Evolutionary conservation across 177 flowering plant species (phyloP), one percentile per base, ranked within the genome.

Genomic region (Tripterygium wilfordii): DNA sequence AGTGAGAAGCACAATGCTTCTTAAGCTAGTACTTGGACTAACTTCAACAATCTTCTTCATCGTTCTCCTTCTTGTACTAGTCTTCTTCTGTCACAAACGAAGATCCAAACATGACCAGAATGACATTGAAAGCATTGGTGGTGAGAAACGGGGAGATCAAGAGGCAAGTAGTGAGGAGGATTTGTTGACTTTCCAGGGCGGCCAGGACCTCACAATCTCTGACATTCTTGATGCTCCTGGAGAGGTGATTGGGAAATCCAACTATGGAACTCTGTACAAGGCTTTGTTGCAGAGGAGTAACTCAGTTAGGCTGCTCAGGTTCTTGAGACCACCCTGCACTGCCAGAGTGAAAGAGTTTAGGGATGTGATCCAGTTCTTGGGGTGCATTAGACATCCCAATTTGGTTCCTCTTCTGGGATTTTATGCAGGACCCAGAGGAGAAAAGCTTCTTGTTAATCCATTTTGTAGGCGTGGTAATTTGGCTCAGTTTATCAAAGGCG

Each of bases 211-310:
- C 0, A 76, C 76, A 5, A 64, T 83, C 1, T 44, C 48, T 29
- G 98, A 88, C 49, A 85, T 91, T 15, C 60, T 91, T 26, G 98
- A 91, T 40, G 95, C 98, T 22, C 95, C 96, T 0, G 98, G 98
- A 10, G 95, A 91, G 56, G 98, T 91, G 22, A 79, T 88, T 0
- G 95, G 98, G 38, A 91, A 85, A 57, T 88, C 95, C 8, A 70
- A 77, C 42, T 81, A 78, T 46, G 98, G 98, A 9, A 91, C 98
- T 0, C 45, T 91, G 57, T 91, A 91, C 52, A 75, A 60, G 52
- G 98, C 98, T 1, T 51, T 55, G 33, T 55, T 91, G 54, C 63
- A 65, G 64, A 47, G 71, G 54, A 67, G 36, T 21, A 54, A 61
- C 49, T 46, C 59, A 1, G 39, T 84, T 48, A 68, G 66, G 49